These are phyloP conservation scores for Alternaria sp. DNA, from an alignment of 2,329 filamentous ascomycete genomes.

Conservation along the genomic window DNA sequence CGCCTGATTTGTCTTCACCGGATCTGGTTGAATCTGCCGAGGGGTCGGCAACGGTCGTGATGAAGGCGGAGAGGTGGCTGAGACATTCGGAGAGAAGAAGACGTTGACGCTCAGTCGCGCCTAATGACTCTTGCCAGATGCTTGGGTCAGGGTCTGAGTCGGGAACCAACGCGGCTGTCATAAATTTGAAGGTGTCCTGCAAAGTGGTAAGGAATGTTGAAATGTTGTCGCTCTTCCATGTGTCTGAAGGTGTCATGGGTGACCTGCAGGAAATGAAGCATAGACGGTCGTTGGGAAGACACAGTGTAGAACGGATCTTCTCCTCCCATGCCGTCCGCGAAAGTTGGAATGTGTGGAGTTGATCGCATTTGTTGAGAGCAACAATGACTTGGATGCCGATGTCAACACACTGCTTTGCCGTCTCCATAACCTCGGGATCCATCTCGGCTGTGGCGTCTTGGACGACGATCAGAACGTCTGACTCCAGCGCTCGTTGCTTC, in stretches of 20 bases:
- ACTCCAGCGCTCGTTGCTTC: conserved; percentile 79
- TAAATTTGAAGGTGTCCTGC: conserved; percentile 70
- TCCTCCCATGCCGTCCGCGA: conserved; percentile 29
- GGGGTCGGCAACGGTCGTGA: conserved; percentile 62
- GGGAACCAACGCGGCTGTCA: conserved; percentile 67
- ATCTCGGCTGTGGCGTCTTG: conserved; percentile 72
- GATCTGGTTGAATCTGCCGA: conserved; percentile 12
- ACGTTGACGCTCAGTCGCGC: conserved; percentile 89
- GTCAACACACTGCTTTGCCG: conserved; percentile 60
- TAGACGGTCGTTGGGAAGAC: conserved; percentile 54
- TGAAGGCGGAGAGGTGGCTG: conserved; percentile 75
- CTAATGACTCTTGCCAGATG: conserved; percentile 83
- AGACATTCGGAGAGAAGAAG: conserved; percentile 80
- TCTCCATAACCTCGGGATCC: conserved; percentile 66
- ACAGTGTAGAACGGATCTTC: conserved; percentile 32
- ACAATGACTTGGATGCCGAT: conserved; percentile 65
- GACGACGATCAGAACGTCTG: conserved; percentile 85
- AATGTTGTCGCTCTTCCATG: conserved; percentile 69
- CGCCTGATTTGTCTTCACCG: not conserved
- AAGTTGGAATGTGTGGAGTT: conserved; percentile 50
- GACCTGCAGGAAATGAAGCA: conserved; percentile 78
- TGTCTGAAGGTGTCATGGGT: conserved; percentile 49
- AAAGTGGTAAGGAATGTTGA: conserved; percentile 74
- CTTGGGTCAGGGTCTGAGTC: conserved; percentile 64
- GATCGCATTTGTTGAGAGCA: conserved; percentile 69